Evolutionary conservation across 768 basidiomycete species (phyloP), one percentile per base, ranked within the genome.

Genomic region (Lentinula sp.): DNA sequence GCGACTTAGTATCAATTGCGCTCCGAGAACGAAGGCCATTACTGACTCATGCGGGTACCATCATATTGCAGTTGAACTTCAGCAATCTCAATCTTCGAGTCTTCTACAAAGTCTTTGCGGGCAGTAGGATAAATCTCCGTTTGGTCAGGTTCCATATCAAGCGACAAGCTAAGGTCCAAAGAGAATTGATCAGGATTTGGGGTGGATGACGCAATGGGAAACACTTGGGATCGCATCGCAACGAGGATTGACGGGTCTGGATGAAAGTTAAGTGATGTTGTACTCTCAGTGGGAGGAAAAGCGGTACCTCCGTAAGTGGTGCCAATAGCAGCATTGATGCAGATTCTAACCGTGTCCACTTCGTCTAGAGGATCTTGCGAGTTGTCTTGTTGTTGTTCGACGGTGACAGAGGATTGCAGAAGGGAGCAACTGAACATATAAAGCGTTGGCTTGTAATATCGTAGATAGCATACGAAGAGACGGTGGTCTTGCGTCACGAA

Each of bases 401-500:
- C 72, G n/a, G 70, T 64, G 43, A 70, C 72, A 40, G 77, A 71
- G 49, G 77, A 75, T 16, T 72, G 70, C 16, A 40, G 23, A 16
- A 89, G 74, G 15, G 83, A 78, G 61, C 78, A 82, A 37, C 74
- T 79, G 34, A 85, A 65, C 45, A 78, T 74, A 67, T 77, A 81
- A 32, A 87, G 65, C 8, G 74, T 69, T 1, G 76, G 67, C 2
- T 67, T 50, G 64, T 80, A 79, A 50, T 80, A 74, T 15, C 81
- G 82, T 48, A 84, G 68, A 65, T 82, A 85, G 68, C 78, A 84
- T 50, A 86, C 67, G 54, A 82, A 76, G 18, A 86, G 71, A 37
- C 76, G 78, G 54, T 85, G 83, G 59, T 84, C 78, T 70, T 89
- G 82, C 0, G 87, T 88, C 15, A 91, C 83, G 11, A 89, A 74